Percentiles rank a stretch among this genome's conserved stretches.
These are phyloP conservation scores for Petunia secreta DNA, from an alignment of 257 asterid genomes.

Conservation along the genomic window DNA sequence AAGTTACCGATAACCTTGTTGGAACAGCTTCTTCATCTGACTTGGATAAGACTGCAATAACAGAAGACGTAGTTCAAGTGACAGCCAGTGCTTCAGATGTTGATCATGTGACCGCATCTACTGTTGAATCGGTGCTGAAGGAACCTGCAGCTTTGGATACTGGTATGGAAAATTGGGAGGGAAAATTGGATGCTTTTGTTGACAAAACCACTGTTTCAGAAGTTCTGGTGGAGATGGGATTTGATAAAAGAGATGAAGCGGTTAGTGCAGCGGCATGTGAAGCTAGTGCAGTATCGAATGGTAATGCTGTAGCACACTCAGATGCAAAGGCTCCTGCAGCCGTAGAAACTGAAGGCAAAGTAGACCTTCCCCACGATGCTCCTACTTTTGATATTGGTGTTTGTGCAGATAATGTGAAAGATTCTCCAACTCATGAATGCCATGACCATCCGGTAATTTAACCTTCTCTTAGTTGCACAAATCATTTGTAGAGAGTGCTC, in stretches of 20 bases:
- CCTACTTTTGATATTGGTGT: constrained; percentile 26
- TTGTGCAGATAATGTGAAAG: constrained; percentile 30
- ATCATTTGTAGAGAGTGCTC: constrained; percentile 15
- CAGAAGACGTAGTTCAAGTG: constrained; percentile 31
- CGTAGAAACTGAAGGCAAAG: constrained; percentile 30
- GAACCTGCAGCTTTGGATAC: constrained; percentile 21
- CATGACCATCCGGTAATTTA: constrained; percentile 44
- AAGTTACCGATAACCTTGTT: constrained; percentile 30
- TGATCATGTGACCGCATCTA: constrained; percentile 16
- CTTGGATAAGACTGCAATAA: constrained; percentile 33
- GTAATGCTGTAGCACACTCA: constrained; percentile 20
- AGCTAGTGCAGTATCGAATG: constrained; percentile 7
- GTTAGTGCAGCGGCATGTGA: background rate
- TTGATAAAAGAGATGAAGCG: constrained; percentile 26
- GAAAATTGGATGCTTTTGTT: constrained; percentile 8
- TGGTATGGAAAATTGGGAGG: constrained; percentile 3
- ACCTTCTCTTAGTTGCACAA: constrained; percentile 9
- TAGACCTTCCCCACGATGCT: constrained; percentile 25
- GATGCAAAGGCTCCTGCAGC: constrained; percentile 28
- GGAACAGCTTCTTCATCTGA: constrained; percentile 30
- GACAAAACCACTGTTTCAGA: constrained; percentile 24
- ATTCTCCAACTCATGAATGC: constrained; percentile 41
- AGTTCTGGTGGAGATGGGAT: constrained; percentile 20
- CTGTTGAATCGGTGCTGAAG: constrained; percentile 11
- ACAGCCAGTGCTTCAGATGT: constrained; percentile 26